A percentile compares a stretch with the other conserved stretches of the same genome.
These are phyloP conservation scores for Cantharellus cinnabarinus DNA, from an alignment of 768 basidiomycete species.

Conservation along the genomic window DNA sequence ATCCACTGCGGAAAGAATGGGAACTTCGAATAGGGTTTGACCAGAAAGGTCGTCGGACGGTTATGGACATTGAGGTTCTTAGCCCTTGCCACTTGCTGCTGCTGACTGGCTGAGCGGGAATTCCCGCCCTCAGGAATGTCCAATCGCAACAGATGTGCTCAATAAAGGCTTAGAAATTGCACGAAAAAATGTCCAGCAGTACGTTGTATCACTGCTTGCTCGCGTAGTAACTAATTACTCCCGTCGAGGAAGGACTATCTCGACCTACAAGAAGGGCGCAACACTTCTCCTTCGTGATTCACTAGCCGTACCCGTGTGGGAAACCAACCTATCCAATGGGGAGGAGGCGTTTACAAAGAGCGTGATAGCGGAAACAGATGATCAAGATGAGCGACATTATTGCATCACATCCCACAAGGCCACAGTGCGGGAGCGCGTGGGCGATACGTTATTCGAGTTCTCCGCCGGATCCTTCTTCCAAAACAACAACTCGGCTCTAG, in stretches of 20 bases:
- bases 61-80: constrained; percentile 78
- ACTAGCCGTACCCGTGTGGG: constrained; percentile 1
- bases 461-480: constrained; percentile 87
- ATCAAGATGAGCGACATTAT: constrained; percentile 34
- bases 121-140: constrained; percentile 47
- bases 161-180: constrained; percentile 44
- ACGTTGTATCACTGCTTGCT: constrained; percentile 10
- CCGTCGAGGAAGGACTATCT: constrained; percentile 36
- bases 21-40: constrained; percentile 88
- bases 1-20: constrained; percentile 12
- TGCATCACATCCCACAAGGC: constrained; percentile 71
- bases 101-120: constrained; percentile 3
- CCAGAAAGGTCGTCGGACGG: constrained; percentile 43
- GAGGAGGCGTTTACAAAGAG: background rate
- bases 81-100: background rate
- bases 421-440: constrained; percentile 68
- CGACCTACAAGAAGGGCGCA: constrained; percentile 67
- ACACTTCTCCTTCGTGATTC: constrained; percentile 86
- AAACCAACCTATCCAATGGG: background rate
- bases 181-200: constrained; percentile 51
- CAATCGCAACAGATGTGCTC: constrained; percentile 67
- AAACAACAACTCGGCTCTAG: constrained; percentile 87
- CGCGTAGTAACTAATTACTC: too few relatives aligned
- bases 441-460: constrained; percentile 64
- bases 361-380: background rate